Conservation (phyloP, 345 rosid genomes). For the Hypericum perforatum region DNA sequence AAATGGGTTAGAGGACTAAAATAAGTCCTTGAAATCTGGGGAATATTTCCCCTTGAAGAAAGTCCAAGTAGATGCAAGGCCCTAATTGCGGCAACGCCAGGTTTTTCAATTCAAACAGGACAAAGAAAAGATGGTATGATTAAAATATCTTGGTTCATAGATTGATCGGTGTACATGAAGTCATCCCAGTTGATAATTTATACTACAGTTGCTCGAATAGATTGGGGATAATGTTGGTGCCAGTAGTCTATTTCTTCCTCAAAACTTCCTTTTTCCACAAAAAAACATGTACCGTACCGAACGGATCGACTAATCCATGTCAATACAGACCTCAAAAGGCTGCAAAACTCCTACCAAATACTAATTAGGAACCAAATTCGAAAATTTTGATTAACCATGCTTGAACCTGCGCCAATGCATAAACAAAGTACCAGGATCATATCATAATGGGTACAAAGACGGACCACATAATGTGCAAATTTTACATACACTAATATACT, state of each 20-base stretch:
- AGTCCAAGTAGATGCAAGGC: conserved; percentile 14
- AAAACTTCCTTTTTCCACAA: too few relatives aligned
- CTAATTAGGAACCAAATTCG: too few relatives aligned
- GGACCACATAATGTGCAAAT: too few relatives aligned
- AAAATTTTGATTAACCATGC: too few relatives aligned
- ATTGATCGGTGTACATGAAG: conserved; percentile 9
- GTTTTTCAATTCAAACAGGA: conserved; percentile 8
- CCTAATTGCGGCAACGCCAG: conserved; percentile 4
- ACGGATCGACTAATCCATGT: too few relatives aligned
- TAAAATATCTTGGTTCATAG: conserved; percentile 13
- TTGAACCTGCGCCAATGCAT: too few relatives aligned
- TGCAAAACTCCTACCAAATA: too few relatives aligned
- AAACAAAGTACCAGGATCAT: too few relatives aligned
- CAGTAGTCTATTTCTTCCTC: neutral
- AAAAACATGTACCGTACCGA: too few relatives aligned
- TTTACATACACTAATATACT: too few relatives aligned
- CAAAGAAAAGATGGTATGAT: conserved; percentile 17
- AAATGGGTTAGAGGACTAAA: neutral
- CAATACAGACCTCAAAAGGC: too few relatives aligned
- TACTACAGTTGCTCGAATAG: conserved; percentile 7
- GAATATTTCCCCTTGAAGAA: conserved; percentile 16
- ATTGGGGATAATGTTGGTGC: conserved; percentile 14
- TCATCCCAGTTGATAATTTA: conserved; percentile 2
- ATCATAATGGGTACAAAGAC: too few relatives aligned
- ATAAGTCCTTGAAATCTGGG: conserved; percentile 14